phyloP scores from a whole-genome alignment of 768 basidiomycete species.

The Panellus pusillus region DNA sequence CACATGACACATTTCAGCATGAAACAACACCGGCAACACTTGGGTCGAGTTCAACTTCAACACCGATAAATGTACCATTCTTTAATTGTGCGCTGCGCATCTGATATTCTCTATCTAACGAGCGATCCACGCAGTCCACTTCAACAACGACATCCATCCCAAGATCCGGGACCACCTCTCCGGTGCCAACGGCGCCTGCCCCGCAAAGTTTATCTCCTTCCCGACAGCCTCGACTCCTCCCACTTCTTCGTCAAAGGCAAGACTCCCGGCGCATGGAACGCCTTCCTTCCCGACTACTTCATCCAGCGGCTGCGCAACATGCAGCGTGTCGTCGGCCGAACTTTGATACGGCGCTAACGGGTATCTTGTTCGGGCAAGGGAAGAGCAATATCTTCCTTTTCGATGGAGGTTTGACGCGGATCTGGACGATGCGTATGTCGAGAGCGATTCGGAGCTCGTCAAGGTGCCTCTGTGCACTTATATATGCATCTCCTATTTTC shows the following conservation, averaged over 20 bases:
- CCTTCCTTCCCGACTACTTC: not conserved
- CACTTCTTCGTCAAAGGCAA: constrained; percentile 4
- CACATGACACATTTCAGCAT: too few species aligned
- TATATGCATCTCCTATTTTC: too few species aligned
- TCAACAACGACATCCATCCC: not conserved
- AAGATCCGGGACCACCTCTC: constrained; percentile 7
- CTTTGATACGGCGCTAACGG: constrained; percentile 5
- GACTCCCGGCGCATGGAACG: not conserved
- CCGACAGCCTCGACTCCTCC: not conserved
- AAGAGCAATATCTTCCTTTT: constrained; percentile 1
- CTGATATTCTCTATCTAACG: too few species aligned
- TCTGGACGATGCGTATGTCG: constrained; percentile 1
- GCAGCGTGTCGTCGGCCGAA: not conserved
- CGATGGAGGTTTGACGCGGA: not conserved
- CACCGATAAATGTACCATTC: not conserved
- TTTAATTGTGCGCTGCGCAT: too few species aligned
- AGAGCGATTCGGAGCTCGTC: too few species aligned
- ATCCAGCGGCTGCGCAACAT: not conserved
- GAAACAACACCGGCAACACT: not conserved
- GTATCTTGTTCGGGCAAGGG: constrained; percentile 13
- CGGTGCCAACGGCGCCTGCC: too few species aligned
- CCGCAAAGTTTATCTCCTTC: constrained; percentile 9
- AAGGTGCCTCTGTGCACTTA: too few species aligned
- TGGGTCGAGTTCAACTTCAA: not conserved
- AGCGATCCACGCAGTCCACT: constrained; percentile 4